phyloP scores from a whole-genome alignment of 192 early-diverging fungal genomes.

The Tieghemiomyces parasiticus region DNA sequence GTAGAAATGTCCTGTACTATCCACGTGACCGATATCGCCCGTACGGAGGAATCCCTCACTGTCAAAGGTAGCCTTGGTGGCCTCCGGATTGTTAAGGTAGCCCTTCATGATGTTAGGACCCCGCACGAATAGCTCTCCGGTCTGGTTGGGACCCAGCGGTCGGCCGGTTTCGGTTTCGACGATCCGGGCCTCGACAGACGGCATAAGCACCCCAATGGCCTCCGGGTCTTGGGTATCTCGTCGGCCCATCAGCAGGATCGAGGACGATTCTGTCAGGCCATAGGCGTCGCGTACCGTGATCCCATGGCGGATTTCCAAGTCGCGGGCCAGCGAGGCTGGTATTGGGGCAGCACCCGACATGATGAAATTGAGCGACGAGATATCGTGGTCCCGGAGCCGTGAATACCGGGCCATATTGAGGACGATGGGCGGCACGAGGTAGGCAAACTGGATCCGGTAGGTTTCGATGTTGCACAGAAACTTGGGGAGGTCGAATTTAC shows the following conservation, averaged over 20 bases:
- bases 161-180: constrained; percentile 47
- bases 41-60: constrained; percentile 66
- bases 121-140: constrained; percentile 72
- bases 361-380: constrained; percentile 43
- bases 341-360: constrained; percentile 74
- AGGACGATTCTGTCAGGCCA: constrained; percentile 47
- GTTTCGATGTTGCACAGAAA: constrained; percentile 51
- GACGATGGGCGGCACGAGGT: constrained; percentile 47
- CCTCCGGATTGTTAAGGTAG: constrained; percentile 64
- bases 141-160: constrained; percentile 31
- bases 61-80: constrained; percentile 55
- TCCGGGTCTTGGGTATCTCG: constrained; percentile 17
- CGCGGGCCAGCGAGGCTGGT: constrained; percentile 40
- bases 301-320: constrained; percentile 27
- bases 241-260: constrained; percentile 6
- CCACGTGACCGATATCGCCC: constrained; percentile 64
- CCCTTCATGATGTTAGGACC: constrained; percentile 78
- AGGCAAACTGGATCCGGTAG: constrained; percentile 50
- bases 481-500: constrained; percentile 52
- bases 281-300: constrained; percentile 37
- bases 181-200: constrained; percentile 56
- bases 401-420: constrained; percentile 65
- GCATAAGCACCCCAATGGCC: constrained; percentile 54
- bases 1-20: constrained; percentile 45
- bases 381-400: constrained; percentile 47